Evolutionary conservation across 371 early-diverging fungal genomes (phyloP).

Genomic region (Umbelopsis sp.): DNA sequence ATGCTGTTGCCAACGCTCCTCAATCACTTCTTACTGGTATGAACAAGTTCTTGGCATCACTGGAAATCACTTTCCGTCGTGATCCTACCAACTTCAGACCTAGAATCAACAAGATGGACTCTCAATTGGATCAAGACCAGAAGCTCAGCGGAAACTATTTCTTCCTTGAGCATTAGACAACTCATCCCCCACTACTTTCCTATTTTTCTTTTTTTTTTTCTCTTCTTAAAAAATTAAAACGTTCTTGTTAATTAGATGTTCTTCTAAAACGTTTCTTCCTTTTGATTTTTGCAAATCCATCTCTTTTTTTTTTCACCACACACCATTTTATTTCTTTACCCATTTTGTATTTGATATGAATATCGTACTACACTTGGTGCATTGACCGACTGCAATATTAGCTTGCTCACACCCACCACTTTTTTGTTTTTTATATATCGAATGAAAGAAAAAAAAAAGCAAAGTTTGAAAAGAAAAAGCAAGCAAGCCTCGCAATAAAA

Average conservation of each 20-base stretch:
- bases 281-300: neutral
- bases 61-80: conserved; percentile 99
- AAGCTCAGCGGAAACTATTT: conserved; percentile 94
- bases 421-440: neutral
- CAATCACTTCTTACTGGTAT: conserved; percentile 95
- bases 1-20: conserved; percentile 87
- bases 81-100: conserved; percentile 99
- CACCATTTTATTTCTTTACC: neutral
- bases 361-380: conserved; percentile 4
- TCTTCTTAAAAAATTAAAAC: neutral
- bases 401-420: neutral
- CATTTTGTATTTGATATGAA: conserved; percentile 15
- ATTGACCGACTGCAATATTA: neutral
- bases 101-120: conserved; percentile 98
- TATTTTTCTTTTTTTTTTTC: neutral
- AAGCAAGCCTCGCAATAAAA: neutral
- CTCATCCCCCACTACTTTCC: neutral
- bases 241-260: conserved; percentile 5
- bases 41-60: conserved; percentile 96
- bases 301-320: neutral
- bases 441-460: neutral
- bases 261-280: neutral
- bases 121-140: conserved; percentile 98
- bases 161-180: conserved; percentile 77
- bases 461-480: neutral